A percentile compares a stretch with the other conserved stretches of the same genome.
These are phyloP conservation scores for Eutrema salsugineum DNA, from an alignment of 441 rosid species.

Conservation along the genomic window DNA sequence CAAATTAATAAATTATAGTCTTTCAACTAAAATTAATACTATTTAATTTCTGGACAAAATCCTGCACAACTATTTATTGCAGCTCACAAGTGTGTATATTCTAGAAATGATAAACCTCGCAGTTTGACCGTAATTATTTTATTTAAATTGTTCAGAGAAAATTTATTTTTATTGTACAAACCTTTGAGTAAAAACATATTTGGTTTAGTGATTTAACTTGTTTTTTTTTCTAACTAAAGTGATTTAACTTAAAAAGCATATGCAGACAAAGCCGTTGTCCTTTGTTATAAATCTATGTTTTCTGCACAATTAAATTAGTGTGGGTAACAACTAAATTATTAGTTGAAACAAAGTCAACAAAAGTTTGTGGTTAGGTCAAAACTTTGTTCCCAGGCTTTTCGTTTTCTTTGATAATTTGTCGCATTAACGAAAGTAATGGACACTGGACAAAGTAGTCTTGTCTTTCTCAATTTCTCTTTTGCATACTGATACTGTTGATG, in stretches of 20 bases:
- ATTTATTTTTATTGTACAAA: not conserved
- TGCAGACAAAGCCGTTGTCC: constrained; percentile 1
- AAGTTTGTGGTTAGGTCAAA: constrained; percentile 22
- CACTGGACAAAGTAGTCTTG: not conserved
- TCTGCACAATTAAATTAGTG: constrained; percentile 12
- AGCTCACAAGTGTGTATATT: constrained; percentile 18
- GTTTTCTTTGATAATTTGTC: constrained; percentile 15
- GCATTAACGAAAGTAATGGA: constrained; percentile 25
- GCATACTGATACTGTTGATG: not conserved
- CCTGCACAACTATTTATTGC: constrained; percentile 27
- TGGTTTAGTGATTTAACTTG: too few species aligned
- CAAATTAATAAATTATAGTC: not conserved
- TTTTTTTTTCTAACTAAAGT: too few species aligned
- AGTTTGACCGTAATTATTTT: constrained; percentile 14
- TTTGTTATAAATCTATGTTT: not conserved
- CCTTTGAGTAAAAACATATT: not conserved
- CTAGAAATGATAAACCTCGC: not conserved
- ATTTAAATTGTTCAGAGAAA: not conserved
- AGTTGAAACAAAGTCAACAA: constrained; percentile 27
- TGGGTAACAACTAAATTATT: constrained; percentile 20
- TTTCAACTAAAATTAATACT: not conserved
- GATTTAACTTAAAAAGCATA: not conserved
- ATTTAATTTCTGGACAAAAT: constrained; percentile 17
- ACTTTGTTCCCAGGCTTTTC: not conserved
- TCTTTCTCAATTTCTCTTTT: not conserved